A percentile compares a stretch with the other conserved stretches of the same genome.
Conservation (phyloP, 2,329 filamentous ascomycete genomes). For the Cladosporium sp. region DNA sequence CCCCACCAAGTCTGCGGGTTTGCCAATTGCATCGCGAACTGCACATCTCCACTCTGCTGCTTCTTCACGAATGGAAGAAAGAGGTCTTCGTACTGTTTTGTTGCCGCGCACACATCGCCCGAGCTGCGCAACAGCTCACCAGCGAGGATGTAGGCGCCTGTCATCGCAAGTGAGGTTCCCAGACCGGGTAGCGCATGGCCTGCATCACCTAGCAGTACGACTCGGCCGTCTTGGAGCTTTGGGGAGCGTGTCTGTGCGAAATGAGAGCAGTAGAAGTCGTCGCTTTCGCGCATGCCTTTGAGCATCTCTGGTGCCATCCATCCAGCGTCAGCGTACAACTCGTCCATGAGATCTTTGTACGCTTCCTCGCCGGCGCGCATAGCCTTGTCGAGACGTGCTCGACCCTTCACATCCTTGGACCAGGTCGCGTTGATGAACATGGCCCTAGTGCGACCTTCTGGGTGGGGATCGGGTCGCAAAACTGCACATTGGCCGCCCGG, state of each 20-base stretch:
- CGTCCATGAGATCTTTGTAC: constrained; percentile 21
- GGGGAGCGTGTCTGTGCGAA: constrained; percentile 29
- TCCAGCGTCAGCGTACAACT: constrained; percentile 23
- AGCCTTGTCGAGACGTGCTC: constrained; percentile 27
- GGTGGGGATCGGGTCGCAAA: constrained; percentile 23
- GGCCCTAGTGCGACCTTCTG: constrained; percentile 16
- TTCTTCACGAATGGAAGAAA: constrained; percentile 19
- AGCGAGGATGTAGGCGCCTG: constrained; percentile 24
- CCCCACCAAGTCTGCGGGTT: constrained; percentile 32
- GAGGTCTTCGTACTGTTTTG: constrained; percentile 19
- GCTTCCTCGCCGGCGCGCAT: constrained; percentile 24
- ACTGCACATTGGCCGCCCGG: constrained; percentile 18
- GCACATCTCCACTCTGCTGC: constrained; percentile 11
- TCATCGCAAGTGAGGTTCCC: constrained; percentile 23
- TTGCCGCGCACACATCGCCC: constrained; percentile 13
- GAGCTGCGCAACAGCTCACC: constrained; percentile 20
- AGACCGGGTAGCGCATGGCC: constrained; percentile 21
- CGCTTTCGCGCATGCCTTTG: constrained; percentile 29
- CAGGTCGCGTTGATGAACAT: constrained; percentile 18
- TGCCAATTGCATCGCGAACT: constrained; percentile 19
- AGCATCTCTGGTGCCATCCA: constrained; percentile 36
- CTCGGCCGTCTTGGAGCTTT: constrained; percentile 30
- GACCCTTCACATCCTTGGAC: constrained; percentile 20
- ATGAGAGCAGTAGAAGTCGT: constrained; percentile 25
- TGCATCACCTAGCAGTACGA: constrained; percentile 26